Evolutionary conservation across 208 protist species (phyloP).

Genomic region (Endotrypanum monterogeii): DNA sequence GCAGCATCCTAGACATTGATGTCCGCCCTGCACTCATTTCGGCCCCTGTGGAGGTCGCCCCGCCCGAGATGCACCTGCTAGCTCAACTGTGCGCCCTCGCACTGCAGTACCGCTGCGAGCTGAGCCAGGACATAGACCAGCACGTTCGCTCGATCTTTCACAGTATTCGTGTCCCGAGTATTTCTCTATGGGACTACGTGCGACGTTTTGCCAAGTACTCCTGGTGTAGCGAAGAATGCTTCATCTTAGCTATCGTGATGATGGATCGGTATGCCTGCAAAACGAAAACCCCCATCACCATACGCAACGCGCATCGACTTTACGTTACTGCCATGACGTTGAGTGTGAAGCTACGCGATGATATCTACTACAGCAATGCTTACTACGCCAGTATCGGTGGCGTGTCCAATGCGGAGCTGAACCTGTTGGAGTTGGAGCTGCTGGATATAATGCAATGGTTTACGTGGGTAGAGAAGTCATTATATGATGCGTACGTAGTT

Average conservation of each 20-base stretch:
- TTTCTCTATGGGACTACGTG: slow-evolving; percentile 90
- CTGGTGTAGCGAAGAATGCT: slow-evolving; percentile 88
- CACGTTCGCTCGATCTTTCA: slow-evolving; percentile 59
- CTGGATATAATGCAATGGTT: slow-evolving; percentile 82
- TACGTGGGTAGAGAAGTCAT: slow-evolving; percentile 72
- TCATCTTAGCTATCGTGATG: slow-evolving; percentile 89
- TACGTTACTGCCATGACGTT: slow-evolving; percentile 86
- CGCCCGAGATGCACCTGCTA: slow-evolving; percentile 51
- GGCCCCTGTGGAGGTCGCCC: slow-evolving; percentile 21
- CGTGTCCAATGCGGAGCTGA: slow-evolving; percentile 77
- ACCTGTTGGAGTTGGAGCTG: slow-evolving; percentile 86
- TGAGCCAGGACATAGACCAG: slow-evolving; percentile 30
- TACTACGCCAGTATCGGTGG: slow-evolving; percentile 93
- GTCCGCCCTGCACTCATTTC: slow-evolving; percentile 12
- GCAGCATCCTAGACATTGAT: slow-evolving; percentile 28
- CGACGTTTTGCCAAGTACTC: slow-evolving; percentile 92
- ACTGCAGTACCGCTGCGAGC: slow-evolving; percentile 68
- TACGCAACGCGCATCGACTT: slow-evolving; percentile 86
- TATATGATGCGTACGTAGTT: slow-evolving; percentile 55
- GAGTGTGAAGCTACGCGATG: slow-evolving; percentile 90
- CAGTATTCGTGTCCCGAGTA: slow-evolving; percentile 74
- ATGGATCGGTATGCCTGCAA: slow-evolving; percentile 85
- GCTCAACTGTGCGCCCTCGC: slow-evolving; percentile 57
- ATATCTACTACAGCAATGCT: slow-evolving; percentile 89
- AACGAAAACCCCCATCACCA: slow-evolving; percentile 52